Evolutionary conservation across 495 filamentous ascomycete genomes (phyloP), one percentile per base, ranked within the genome.

Genomic region (Jackrogersella minutella): DNA sequence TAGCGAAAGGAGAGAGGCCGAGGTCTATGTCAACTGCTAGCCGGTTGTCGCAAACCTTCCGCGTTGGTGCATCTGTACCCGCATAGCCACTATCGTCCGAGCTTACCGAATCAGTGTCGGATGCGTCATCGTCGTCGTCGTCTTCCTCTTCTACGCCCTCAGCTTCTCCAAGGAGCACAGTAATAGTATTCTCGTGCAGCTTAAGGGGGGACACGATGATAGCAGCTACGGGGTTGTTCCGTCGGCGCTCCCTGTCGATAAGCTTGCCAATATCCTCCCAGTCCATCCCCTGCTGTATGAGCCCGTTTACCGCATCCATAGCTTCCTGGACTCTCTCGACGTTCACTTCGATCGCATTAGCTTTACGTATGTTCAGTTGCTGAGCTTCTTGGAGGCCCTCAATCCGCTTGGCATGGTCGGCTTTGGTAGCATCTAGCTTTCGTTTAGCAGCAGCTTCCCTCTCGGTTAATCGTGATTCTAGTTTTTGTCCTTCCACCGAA

Each of bases 251-350:
- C 70, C 90, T 83, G 70, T 97, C 92, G 43, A 99, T 90, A 65
- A 99, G 80, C 24, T 87, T 88, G 7, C 88, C 92, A 70, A 97
- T 91, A 55, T 96, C 90, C 8, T 90, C 87, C 95, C 95, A 99
- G 68, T 98, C 95, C 94, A 97, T 97, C 5, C 93, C 93, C 71
- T 97, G 93, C 6, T 86, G 86, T 34, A 98, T 85, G 13, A 99
- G 79, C 0, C 90, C 91, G 71, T 97, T 98, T 14, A 99, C 86
- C 4, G 93, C 93, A 65, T 90, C 89, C 76, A 91, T 94, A 3
- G 93, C 93, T 75, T 98, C 95, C 74, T 95, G 88, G 0, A 97
- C 93, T 24, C 93, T 84, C 68, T 94, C 90, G 0, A 91, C 75
- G 70, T 99, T 98, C 41, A 92, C 91, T 69, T 96, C 85, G 37